phyloP scores from a whole-genome alignment of 2,329 filamentous ascomycete genomes.

The Tothia fuscella region DNA sequence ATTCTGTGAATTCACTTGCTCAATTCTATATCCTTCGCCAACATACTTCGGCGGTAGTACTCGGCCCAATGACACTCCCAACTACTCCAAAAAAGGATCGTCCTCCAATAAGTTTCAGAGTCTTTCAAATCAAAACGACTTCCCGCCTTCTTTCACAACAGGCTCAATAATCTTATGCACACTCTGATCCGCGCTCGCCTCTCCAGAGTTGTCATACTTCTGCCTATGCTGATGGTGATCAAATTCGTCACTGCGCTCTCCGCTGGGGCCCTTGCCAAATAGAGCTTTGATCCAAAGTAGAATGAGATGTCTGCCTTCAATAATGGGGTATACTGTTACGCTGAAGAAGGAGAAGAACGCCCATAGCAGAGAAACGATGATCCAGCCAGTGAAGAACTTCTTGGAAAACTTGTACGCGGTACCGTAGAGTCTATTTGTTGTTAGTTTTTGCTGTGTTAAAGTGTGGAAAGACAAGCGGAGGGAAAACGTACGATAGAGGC shows the following conservation, averaged over 20 bases:
- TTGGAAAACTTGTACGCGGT: constrained; percentile 8
- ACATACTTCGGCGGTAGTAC: too few relatives aligned
- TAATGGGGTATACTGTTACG: constrained; percentile 4
- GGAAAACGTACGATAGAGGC: constrained; percentile 12
- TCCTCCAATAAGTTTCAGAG: too few relatives aligned
- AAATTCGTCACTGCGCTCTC: not conserved
- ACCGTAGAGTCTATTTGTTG: constrained; percentile 8
- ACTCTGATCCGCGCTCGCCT: too few relatives aligned
- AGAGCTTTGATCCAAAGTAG: not conserved
- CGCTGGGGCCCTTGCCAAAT: constrained; percentile 2
- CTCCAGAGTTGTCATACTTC: constrained; percentile 1
- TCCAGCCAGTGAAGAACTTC: constrained; percentile 7
- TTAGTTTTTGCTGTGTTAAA: not conserved
- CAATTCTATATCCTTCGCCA: too few relatives aligned
- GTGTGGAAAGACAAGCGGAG: not conserved
- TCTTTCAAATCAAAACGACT: too few relatives aligned
- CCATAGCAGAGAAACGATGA: constrained; percentile 3
- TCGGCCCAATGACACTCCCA: too few relatives aligned
- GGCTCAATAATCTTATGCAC: too few relatives aligned
- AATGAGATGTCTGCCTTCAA: constrained; percentile 6
- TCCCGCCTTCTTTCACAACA: too few relatives aligned
- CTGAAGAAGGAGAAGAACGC: constrained; percentile 7
- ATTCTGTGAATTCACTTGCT: too few relatives aligned
- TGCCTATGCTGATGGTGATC: constrained; percentile 3
- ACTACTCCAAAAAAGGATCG: too few relatives aligned